phyloP scores from a whole-genome alignment of 805 yeast genomes.

The Teunomyces aglyptinius region DNA sequence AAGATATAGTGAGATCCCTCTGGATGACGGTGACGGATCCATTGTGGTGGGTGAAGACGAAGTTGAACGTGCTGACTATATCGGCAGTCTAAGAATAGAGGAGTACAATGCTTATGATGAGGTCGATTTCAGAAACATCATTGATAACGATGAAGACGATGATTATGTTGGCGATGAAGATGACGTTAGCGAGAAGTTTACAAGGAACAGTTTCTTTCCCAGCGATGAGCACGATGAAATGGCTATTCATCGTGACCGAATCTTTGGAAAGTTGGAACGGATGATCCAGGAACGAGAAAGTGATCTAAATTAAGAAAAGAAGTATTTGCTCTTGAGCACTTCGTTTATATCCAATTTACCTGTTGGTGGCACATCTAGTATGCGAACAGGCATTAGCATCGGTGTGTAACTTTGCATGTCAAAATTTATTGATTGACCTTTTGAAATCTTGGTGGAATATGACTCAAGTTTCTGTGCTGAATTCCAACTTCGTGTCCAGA shows the following conservation, averaged over 20 bases:
- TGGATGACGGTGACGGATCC: conserved; percentile 17
- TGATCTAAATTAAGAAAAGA: conserved; percentile 28
- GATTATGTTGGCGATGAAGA: conserved; percentile 25
- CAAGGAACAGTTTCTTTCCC: conserved; percentile 55
- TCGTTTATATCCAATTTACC: conserved; percentile 33
- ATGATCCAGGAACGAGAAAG: conserved; percentile 46
- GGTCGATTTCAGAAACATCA: conserved; percentile 17
- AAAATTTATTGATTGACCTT: not conserved
- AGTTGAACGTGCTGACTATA: conserved; percentile 6
- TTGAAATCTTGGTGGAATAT: conserved; percentile 1
- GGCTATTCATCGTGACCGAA: conserved; percentile 62
- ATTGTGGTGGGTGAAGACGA: conserved; percentile 22
- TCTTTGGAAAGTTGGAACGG: conserved; percentile 54
- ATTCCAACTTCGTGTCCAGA: conserved; percentile 15
- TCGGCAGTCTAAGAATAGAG: not conserved
- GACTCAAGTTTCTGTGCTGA: conserved; percentile 2
- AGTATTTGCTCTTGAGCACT: conserved; percentile 33
- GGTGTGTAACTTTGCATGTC: conserved; percentile 7
- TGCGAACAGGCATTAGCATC: conserved; percentile 29
- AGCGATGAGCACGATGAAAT: conserved; percentile 57
- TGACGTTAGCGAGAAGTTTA: conserved; percentile 14
- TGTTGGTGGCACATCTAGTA: conserved; percentile 25
- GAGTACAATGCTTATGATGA: conserved; percentile 2
- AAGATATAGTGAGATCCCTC: conserved; percentile 13
- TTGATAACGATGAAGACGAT: conserved; percentile 35